These are phyloP conservation scores for Suillus plorans DNA, from an alignment of 768 basidiomycete species.

Conservation along the genomic window DNA sequence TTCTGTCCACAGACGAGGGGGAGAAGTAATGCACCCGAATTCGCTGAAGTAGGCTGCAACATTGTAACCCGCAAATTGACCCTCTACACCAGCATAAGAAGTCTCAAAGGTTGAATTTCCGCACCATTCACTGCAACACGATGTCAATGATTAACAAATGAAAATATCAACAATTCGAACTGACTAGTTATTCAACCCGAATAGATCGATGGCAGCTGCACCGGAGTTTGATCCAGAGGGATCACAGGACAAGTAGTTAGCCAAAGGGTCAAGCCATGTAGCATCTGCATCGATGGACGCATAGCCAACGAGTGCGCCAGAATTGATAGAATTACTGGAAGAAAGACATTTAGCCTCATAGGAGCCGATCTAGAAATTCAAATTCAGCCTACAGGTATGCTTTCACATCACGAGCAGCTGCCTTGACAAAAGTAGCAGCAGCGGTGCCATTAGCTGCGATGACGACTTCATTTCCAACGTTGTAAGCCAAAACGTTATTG, in stretches of 20 bases:
- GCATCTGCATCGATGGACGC: slow-evolving; percentile 76
- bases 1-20: slow-evolving; percentile 80
- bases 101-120: slow-evolving; percentile 59
- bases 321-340: slow-evolving; percentile 60
- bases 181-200: slow-evolving; percentile 85
- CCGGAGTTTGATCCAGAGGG: slow-evolving; percentile 50
- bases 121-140: slow-evolving; percentile 70
- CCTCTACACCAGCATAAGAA: slow-evolving; percentile 56
- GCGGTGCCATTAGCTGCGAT: slow-evolving; percentile 51
- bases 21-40: slow-evolving; percentile 68
- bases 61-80: slow-evolving; percentile 62
- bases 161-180: slow-evolving; percentile 25
- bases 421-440: slow-evolving; percentile 81
- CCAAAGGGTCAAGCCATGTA: slow-evolving; percentile 62
- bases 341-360: not conserved
- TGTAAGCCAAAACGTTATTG: slow-evolving; percentile 86
- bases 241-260: slow-evolving; percentile 82
- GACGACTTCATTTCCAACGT: slow-evolving; percentile 86
- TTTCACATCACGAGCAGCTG: slow-evolving; percentile 85
- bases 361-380: not conserved
- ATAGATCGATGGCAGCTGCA: slow-evolving; percentile 74
- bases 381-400: slow-evolving; percentile 69
- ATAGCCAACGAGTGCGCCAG: slow-evolving; percentile 75
- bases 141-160: slow-evolving; percentile 12
- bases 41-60: slow-evolving; percentile 90